Evolutionary conservation across 1,284 basidiomycete genomes (phyloP), one percentile per base, ranked within the genome.

Genomic region (Sporisorium exsertum): DNA sequence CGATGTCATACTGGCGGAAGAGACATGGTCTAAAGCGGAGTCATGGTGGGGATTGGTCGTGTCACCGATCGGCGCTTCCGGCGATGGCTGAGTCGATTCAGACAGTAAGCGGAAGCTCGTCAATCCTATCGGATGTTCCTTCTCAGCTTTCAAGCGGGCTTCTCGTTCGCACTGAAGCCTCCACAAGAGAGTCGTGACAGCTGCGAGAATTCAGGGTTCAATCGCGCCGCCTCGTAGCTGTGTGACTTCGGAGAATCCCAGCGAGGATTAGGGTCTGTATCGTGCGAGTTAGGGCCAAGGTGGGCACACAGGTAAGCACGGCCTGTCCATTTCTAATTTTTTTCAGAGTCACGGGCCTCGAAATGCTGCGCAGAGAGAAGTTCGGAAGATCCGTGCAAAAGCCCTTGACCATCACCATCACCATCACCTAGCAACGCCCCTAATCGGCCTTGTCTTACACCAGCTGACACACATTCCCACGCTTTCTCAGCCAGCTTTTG

Each of bases 121-220:
- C 15, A 12, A 24, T n/a, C 27, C 15, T 32, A 32, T 33, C 49
- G 49, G 49, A 32, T 50, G 49, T 50, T 32, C 49, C 49, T 5
- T 45, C 16, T 27, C 46, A n/a, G 26, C n/a, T 29, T 50, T n/a
- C n/a, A 50, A 32, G 29, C 27, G 7, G 27, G 13, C 18, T 47
- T 26, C 45, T 22, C 12, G 35, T 47, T 43, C 5, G n/a, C 27
- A n/a, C n/a, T 26, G 40, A 43, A 43, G 6, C 40, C 52, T 53
- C 52, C 52, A 53, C 52, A 43, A 43, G 10, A 20, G 40, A n/a
- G 40, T 43, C 8, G n/a, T 20, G 40, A 53, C 24, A 27, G n/a
- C n/a, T n/a, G n/a, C n/a, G n/a, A n/a, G 33, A 53, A 27, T 42
- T 61, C 58, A 61, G 58, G 58, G 58, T 61, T 61, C 58, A 61